phyloP scores from a whole-genome alignment of 352 stramenopile species.

The Phytopythium boreale region DNA sequence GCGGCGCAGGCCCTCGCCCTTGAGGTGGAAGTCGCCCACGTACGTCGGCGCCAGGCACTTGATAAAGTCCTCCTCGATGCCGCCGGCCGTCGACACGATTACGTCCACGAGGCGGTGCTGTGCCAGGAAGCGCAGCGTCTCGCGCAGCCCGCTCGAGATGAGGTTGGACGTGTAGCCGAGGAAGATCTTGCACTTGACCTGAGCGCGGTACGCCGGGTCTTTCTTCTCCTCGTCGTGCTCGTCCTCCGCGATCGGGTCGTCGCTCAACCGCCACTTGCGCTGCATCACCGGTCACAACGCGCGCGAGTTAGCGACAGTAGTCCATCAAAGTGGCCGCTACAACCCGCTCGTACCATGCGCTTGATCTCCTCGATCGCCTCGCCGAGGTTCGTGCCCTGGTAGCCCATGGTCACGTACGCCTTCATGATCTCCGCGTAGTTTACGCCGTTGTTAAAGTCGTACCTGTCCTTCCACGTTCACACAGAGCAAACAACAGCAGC shows the following conservation, averaged over 20 bases:
- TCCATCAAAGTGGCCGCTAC: background rate
- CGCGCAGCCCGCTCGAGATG: slow-evolving; percentile 97
- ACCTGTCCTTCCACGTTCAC: slow-evolving; percentile 29
- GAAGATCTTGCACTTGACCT: slow-evolving; percentile 98
- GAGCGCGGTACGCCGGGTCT: slow-evolving; percentile 71
- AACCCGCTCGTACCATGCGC: slow-evolving; percentile 83
- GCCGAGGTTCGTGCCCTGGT: slow-evolving; percentile 97
- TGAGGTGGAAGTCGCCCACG: slow-evolving; percentile 97
- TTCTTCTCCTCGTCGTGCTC: slow-evolving; percentile 91
- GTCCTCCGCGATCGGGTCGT: slow-evolving; percentile 90
- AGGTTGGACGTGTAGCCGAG: slow-evolving; percentile 99
- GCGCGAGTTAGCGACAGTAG: background rate
- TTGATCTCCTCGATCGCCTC: slow-evolving; percentile 98
- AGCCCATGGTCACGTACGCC: slow-evolving; percentile 86
- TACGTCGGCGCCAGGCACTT: slow-evolving; percentile 99
- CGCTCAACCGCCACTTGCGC: slow-evolving; percentile 95
- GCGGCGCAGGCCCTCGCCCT: slow-evolving; percentile 88
- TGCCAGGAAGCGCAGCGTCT: slow-evolving; percentile 97
- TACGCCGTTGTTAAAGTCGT: slow-evolving; percentile 91
- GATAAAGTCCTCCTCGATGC: slow-evolving; percentile 99
- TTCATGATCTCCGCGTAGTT: slow-evolving; percentile 85
- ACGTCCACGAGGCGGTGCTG: slow-evolving; percentile 99
- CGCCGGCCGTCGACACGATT: slow-evolving; percentile 92
- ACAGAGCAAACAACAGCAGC: background rate
- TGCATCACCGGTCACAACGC: slow-evolving; percentile 12